A percentile compares a stretch with the other conserved stretches of the same genome.
phyloP scores from a whole-genome alignment of 139 green algal genomes.

The Chlorella ohadii region DNA sequence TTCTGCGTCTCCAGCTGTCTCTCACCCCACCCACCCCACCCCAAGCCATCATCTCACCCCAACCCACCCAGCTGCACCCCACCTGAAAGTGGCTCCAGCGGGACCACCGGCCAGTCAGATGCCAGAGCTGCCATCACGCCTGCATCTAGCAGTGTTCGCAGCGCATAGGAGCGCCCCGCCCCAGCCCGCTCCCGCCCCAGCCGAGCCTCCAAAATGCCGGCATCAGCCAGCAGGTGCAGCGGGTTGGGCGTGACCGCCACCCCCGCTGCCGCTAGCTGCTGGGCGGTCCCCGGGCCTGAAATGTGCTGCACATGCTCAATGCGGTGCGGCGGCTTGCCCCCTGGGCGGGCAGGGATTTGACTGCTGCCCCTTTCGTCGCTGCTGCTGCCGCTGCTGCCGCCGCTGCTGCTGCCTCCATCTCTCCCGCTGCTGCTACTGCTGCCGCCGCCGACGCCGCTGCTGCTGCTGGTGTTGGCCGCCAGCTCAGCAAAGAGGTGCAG shows the following conservation, averaged over 20 bases:
- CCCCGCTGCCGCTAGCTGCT: slow-evolving; percentile 31
- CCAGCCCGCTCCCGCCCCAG: slow-evolving; percentile 50
- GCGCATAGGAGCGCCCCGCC: slow-evolving; percentile 47
- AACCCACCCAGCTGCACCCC: no score
- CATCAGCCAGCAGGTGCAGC: slow-evolving; percentile 73
- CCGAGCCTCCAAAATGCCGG: slow-evolving; percentile 46
- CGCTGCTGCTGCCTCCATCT: slow-evolving; percentile 9
- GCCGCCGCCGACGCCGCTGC: background rate
- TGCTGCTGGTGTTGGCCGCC: slow-evolving; percentile 12
- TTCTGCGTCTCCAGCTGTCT: no score
- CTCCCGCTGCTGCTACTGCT: background rate
- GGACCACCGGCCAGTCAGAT: slow-evolving; percentile 78
- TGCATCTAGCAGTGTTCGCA: slow-evolving; percentile 49
- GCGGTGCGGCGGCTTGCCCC: slow-evolving; percentile 15
- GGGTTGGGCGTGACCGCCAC: slow-evolving; percentile 68
- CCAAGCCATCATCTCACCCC: no score
- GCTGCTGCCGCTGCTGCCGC: background rate
- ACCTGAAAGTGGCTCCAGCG: slow-evolving; percentile 48
- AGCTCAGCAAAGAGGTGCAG: slow-evolving; percentile 35
- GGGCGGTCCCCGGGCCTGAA: slow-evolving; percentile 25
- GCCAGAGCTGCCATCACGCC: slow-evolving; percentile 49
- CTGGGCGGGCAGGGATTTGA: no score
- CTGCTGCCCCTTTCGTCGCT: no score
- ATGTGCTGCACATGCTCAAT: slow-evolving; percentile 76
- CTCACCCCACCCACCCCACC: no score